phyloP scores from a whole-genome alignment of 1,139 yeast species.

The Candida buenavistaensis region DNA sequence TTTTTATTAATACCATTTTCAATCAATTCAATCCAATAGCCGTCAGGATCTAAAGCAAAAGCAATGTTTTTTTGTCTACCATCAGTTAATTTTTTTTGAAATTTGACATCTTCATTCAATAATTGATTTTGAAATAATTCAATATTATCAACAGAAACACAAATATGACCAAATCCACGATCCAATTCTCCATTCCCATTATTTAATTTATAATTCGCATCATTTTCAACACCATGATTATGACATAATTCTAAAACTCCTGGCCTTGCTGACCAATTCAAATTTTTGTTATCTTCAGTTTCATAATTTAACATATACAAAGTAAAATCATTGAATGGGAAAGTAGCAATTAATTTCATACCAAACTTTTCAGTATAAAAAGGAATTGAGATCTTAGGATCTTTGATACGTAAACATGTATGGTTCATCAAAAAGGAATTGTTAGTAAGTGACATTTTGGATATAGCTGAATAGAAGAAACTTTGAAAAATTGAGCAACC shows the following conservation, averaged over 20 bases:
- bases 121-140: constrained; percentile 58
- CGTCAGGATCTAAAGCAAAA: constrained; percentile 91
- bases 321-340: constrained; percentile 60
- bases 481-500: constrained; percentile 1
- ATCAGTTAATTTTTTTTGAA: constrained; percentile 80
- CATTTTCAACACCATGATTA: constrained; percentile 71
- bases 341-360: constrained; percentile 56
- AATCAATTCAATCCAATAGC: constrained; percentile 93
- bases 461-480: constrained; percentile 5
- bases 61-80: constrained; percentile 95
- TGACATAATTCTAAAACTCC: constrained; percentile 88
- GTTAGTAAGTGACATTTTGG: constrained; percentile 32
- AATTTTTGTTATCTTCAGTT: constrained; percentile 38
- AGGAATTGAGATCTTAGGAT: constrained; percentile 69
- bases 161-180: constrained; percentile 93
- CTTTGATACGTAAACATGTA: constrained; percentile 78
- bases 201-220: constrained; percentile 56
- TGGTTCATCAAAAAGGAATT: constrained; percentile 56
- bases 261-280: constrained; percentile 58
- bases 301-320: constrained; percentile 69
- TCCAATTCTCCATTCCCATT: constrained; percentile 83
- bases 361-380: constrained; percentile 81
- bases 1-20: constrained; percentile 52
- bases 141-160: constrained; percentile 83
- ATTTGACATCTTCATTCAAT: constrained; percentile 61